Evolutionary conservation across 805 yeast species (phyloP).

Genomic region (Komagataella ulmi): DNA sequence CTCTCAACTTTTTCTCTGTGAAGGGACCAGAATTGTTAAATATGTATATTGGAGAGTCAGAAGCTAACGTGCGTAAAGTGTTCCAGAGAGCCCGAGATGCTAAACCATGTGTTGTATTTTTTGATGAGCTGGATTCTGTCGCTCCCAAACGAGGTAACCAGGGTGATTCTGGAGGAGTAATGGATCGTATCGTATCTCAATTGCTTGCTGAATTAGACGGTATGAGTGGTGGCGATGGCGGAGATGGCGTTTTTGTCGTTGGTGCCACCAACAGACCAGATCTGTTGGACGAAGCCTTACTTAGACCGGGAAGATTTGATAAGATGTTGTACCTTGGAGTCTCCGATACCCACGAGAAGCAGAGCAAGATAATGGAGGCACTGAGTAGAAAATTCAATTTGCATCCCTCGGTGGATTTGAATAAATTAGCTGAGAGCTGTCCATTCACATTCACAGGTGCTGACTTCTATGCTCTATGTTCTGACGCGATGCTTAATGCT

Average conservation of each 20-base stretch:
- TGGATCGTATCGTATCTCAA: constrained; percentile 97
- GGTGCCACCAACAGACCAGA: constrained; percentile 99
- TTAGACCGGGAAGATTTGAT: constrained; percentile 93
- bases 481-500: constrained; percentile 92
- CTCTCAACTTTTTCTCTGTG: constrained; percentile 88
- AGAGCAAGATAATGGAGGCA: constrained; percentile 74
- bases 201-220: constrained; percentile 91
- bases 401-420: constrained; percentile 44
- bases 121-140: constrained; percentile 94
- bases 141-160: constrained; percentile 98
- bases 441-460: constrained; percentile 96
- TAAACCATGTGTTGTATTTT: constrained; percentile 92
- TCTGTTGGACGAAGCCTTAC: constrained; percentile 80
- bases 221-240: constrained; percentile 70
- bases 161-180: constrained; percentile 98
- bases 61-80: constrained; percentile 90
- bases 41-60: constrained; percentile 98
- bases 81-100: constrained; percentile 94
- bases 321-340: constrained; percentile 90
- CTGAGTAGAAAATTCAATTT: constrained; percentile 72
- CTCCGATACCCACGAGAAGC: constrained; percentile 83
- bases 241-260: constrained; percentile 89
- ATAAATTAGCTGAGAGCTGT: constrained; percentile 49
- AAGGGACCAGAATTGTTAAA: constrained; percentile 89
- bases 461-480: constrained; percentile 90